Evolutionary conservation across 192 early-diverging fungal species (phyloP).

Genomic region (Diversispora eburnea): DNA sequence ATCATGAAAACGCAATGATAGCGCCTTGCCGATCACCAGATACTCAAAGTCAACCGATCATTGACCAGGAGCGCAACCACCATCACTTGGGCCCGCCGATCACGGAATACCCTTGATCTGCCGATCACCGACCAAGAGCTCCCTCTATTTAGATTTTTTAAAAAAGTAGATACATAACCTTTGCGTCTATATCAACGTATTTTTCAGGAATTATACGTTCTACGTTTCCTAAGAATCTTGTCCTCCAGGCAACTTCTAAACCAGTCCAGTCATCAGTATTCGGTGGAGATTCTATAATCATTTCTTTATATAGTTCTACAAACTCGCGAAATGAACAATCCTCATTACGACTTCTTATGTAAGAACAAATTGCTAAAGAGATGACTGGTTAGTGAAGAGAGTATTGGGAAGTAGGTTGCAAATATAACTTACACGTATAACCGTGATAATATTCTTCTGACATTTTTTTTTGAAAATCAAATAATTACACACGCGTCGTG

Average conservation of each 20-base stretch:
- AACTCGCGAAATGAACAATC: constrained; percentile 11
- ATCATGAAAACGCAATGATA: constrained; percentile 16
- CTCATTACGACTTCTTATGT: constrained; percentile 4
- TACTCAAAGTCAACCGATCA: constrained; percentile 20
- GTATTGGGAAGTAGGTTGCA: background rate
- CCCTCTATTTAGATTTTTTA: constrained; percentile 9
- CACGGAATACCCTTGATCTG: constrained; percentile 19
- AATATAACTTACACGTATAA: constrained; percentile 13
- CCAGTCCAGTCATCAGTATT: constrained; percentile 6
- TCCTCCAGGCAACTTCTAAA: constrained; percentile 11
- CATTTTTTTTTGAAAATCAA: too few relatives aligned
- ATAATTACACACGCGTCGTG: too few relatives aligned
- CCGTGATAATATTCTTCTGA: constrained; percentile 5
- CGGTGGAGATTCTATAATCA: background rate
- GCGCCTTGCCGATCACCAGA: constrained; percentile 12
- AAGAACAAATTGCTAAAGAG: constrained; percentile 19
- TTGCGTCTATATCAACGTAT: constrained; percentile 14
- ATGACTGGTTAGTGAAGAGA: constrained; percentile 11
- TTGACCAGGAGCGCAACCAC: constrained; percentile 14
- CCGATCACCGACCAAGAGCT: constrained; percentile 15
- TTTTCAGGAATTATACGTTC: constrained; percentile 13
- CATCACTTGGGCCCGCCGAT: constrained; percentile 24
- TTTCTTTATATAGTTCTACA: constrained; percentile 1
- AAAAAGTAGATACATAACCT: constrained; percentile 14
- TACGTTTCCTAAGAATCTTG: constrained; percentile 2